Conservation (phyloP, 352 stramenopile species). For the Globisporangium echinulatum region DNA sequence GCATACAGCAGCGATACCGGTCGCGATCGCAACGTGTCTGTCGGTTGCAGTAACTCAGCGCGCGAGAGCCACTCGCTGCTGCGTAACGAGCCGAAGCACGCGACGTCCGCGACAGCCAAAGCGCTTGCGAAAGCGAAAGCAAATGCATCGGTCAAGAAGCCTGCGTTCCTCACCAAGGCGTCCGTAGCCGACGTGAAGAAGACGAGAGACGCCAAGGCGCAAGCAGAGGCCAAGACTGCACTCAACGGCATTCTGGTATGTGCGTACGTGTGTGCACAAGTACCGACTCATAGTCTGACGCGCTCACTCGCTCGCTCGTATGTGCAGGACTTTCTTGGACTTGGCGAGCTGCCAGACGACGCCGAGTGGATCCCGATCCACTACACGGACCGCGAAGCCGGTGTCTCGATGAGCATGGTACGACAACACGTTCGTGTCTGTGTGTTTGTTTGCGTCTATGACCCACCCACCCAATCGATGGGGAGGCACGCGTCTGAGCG, state of each 20-base stretch:
- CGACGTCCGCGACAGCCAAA: background rate
- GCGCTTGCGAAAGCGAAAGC: constrained; percentile 4
- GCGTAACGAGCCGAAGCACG: constrained; percentile 15
- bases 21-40: no score
- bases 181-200: constrained; percentile 15
- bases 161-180: constrained; percentile 21
- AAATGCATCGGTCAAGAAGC: constrained; percentile 15
- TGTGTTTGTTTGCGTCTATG: background rate
- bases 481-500: no score
- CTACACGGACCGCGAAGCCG: constrained; percentile 68
- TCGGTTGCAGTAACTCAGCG: no score
- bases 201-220: constrained; percentile 36
- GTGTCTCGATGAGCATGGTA: constrained; percentile 59
- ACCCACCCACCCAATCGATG: background rate
- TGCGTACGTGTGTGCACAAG: background rate
- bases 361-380: constrained; percentile 73
- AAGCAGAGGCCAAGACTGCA: constrained; percentile 47
- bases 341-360: constrained; percentile 68
- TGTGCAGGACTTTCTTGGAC: constrained; percentile 56
- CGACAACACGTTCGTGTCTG: background rate
- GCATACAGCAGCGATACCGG: background rate
- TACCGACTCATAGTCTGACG: background rate
- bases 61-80: constrained; percentile 34
- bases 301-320: background rate
- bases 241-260: constrained; percentile 49